Conservation (phyloP, 179 eudicot genomes). For the Sideroxylon spinosum region DNA sequence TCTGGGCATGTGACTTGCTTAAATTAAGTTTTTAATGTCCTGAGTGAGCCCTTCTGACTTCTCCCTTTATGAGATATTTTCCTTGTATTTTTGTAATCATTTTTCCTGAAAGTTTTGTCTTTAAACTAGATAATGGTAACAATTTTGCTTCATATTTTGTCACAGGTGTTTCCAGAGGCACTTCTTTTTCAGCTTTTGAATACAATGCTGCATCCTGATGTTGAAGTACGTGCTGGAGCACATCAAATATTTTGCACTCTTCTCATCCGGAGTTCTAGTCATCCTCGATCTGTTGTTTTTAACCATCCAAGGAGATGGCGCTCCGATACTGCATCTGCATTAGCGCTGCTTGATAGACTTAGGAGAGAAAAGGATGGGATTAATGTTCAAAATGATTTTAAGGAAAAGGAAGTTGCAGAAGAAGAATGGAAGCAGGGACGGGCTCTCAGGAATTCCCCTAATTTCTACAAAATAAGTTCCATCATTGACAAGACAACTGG, state of each 20-base stretch:
- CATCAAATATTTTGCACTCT: conserved; percentile 78
- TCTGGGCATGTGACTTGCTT: background rate
- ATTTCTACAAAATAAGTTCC: conserved; percentile 57
- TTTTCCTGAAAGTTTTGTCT: background rate
- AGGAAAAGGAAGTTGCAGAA: conserved; percentile 42
- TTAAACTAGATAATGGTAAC: background rate
- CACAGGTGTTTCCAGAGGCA: conserved; percentile 85
- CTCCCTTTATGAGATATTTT: background rate
- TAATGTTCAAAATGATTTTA: conserved; percentile 41
- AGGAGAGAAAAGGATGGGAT: conserved; percentile 46
- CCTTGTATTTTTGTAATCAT: background rate
- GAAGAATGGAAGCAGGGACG: conserved; percentile 56
- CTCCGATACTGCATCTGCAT: conserved; percentile 48
- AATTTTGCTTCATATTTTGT: background rate
- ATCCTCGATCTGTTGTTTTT: conserved; percentile 31
- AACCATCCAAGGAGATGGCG: conserved; percentile 51
- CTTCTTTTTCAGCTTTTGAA: conserved; percentile 81
- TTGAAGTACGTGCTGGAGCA: conserved; percentile 75
- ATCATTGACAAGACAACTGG: conserved; percentile 64
- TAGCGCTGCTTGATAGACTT: conserved; percentile 77
- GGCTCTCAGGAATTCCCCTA: conserved; percentile 60
- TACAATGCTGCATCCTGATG: conserved; percentile 76
- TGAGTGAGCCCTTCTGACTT: background rate
- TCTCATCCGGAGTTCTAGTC: conserved; percentile 50
- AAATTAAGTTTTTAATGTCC: background rate